Base-by-base conservation (phyloP, 225 moss, liverwort and hornwort species). In the Asterella californica region DNA sequence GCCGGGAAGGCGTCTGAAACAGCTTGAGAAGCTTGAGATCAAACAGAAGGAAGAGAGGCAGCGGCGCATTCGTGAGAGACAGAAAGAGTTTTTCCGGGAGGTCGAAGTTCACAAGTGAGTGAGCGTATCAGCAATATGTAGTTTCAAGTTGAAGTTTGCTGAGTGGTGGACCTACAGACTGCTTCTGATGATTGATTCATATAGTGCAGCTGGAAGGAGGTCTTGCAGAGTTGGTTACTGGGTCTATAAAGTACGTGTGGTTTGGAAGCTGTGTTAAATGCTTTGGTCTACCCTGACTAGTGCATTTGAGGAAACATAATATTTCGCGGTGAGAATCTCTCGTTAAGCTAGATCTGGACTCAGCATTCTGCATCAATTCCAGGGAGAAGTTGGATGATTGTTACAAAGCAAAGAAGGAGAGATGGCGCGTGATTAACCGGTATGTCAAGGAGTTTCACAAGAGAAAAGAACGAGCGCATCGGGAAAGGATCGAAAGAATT, bases 1-100 rank as follows among this genome's bases (percentile, higher is more conserved):
- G 47, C 91, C 92, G 37, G 93, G 95, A 70, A 87, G 94, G 79
- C 93, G 99, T 52, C 52, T 95, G 80, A 99, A 95, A 85, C 99
- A 99, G 83, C 85, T 99, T 81, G 99, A 99, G 85, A 99, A 89
- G 84, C 90, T 95, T 83, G 99, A 99, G 83, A 85, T 78, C 79
- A 99, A 99, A 82, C 95, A 95, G 77, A 99, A 93, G 80, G 99
- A 99, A 91, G 99, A 99, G 83, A 88, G 99, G 82, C 90, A 89
- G 60, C 87, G 99, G 45, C 92, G 95, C 55, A 90, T 92, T 79
- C 91, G 90, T 83, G 99, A 99, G 82, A 90, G 93, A 78, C 95
- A 99, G 86, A 92, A 90, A 76, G 99, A 99, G 78, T 99, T 99
- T 64, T 92, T 94, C 75, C 87, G 91, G n/a, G 99, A 99, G 83